Percentiles rank a stretch among this genome's conserved stretches.
Conservation (phyloP, 495 filamentous ascomycete species). For the Neurospora sp. region DNA sequence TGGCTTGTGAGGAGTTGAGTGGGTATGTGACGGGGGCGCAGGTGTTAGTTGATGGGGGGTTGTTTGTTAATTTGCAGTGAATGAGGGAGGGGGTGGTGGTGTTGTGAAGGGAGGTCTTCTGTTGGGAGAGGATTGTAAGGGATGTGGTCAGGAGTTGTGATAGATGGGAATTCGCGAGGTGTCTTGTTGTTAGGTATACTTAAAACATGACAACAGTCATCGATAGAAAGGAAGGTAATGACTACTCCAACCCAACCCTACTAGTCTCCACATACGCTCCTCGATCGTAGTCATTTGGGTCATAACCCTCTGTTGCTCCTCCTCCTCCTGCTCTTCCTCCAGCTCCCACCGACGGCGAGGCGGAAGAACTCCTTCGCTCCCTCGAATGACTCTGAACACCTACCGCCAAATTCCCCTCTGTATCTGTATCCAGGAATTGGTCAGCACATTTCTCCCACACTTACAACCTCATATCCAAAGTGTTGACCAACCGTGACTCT, state of each 20-base stretch:
- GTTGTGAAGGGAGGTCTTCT: too few relatives aligned
- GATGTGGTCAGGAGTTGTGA: too few relatives aligned
- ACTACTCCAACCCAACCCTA: not conserved
- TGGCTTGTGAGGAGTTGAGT: constrained; percentile 69
- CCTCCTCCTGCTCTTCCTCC: not conserved
- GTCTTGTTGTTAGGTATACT: too few relatives aligned
- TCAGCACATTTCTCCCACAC: not conserved
- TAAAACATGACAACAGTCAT: too few relatives aligned
- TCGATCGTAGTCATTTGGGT: not conserved
- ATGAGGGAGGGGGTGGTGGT: too few relatives aligned
- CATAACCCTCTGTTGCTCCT: not conserved
- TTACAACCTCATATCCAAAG: not conserved
- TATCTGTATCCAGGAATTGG: not conserved
- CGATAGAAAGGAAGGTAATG: not conserved
- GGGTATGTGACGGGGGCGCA: constrained; percentile 77
- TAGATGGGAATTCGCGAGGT: too few relatives aligned
- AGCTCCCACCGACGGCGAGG: not conserved
- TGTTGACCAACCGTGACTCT: not conserved
- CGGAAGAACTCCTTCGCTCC: not conserved
- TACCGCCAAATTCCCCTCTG: not conserved
- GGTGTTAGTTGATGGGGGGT: constrained; percentile 75
- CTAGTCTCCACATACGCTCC: not conserved
- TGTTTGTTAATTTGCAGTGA: constrained; percentile 51
- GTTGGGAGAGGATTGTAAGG: too few relatives aligned
- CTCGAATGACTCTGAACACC: not conserved